Evolutionary conservation across 2,329 filamentous ascomycete species (phyloP).

Genomic region (Claviceps capensis): DNA sequence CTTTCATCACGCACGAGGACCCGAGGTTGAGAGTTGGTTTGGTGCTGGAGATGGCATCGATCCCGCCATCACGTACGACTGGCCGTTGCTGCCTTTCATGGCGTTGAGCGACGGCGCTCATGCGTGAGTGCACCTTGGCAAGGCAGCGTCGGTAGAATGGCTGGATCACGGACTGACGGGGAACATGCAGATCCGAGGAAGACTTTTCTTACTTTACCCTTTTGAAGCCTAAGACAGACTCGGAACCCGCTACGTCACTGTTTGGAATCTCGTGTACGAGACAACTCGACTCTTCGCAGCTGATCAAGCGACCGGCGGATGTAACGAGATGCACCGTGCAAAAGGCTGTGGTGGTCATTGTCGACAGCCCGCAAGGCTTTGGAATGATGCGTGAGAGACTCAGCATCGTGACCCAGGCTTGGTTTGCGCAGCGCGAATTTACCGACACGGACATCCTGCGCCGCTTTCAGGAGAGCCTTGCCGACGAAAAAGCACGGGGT

Average conservation of each 20-base stretch:
- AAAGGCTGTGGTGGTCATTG: constrained; percentile 93
- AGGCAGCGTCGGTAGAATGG: not conserved
- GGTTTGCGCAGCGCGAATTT: constrained; percentile 93
- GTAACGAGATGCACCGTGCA: constrained; percentile 97
- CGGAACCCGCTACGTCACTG: constrained; percentile 57
- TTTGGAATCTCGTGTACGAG: constrained; percentile 94
- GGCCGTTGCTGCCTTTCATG: constrained; percentile 90
- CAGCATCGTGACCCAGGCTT: constrained; percentile 81
- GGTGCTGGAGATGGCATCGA: constrained; percentile 61
- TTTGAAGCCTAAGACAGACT: constrained; percentile 43
- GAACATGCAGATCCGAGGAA: constrained; percentile 54
- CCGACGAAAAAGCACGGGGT: constrained; percentile 47
- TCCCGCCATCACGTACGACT: constrained; percentile 73
- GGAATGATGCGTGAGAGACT: constrained; percentile 82
- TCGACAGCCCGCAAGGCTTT: constrained; percentile 79
- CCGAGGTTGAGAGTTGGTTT: constrained; percentile 89
- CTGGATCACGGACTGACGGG: not conserved
- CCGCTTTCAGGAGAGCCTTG: constrained; percentile 81
- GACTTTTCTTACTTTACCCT: constrained; percentile 99
- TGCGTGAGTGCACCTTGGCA: constrained; percentile 45
- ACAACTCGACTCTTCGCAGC: constrained; percentile 67
- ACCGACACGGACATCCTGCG: constrained; percentile 79
- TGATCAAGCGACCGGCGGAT: constrained; percentile 69
- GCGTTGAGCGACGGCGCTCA: constrained; percentile 92
- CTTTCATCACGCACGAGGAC: constrained; percentile 76